phyloP scores from a whole-genome alignment of 192 early-diverging fungal genomes.

The Gryganskiella cystojenkinii region DNA sequence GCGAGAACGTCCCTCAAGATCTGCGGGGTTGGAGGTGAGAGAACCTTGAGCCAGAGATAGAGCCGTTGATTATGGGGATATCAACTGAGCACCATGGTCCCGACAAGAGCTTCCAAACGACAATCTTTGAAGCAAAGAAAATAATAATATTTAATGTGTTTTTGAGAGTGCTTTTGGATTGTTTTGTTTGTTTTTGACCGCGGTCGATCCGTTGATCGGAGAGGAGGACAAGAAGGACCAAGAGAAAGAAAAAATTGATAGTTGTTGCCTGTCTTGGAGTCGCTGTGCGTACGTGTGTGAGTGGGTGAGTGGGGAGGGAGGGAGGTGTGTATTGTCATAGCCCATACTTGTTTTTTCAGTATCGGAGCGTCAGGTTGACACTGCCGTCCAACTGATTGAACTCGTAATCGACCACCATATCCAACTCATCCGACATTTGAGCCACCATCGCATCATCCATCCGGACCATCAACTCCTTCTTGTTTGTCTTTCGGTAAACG shows the following conservation, averaged over 20 bases:
- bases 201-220: not conserved
- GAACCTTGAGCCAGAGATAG: too few species aligned
- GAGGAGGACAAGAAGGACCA: not conserved
- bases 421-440: slow-evolving; percentile 72
- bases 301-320: too few species aligned
- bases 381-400: slow-evolving; percentile 54
- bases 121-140: not conserved
- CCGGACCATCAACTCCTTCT: slow-evolving; percentile 59
- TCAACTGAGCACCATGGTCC: too few species aligned
- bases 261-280: too few species aligned
- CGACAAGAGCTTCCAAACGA: too few species aligned
- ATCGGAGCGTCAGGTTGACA: slow-evolving; percentile 56
- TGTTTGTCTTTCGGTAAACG: slow-evolving; percentile 60
- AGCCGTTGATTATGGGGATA: too few species aligned
- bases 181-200: slow-evolving; percentile 3
- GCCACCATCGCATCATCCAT: slow-evolving; percentile 71
- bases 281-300: too few species aligned
- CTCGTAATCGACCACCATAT: slow-evolving; percentile 66
- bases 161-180: not conserved
- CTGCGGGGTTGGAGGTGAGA: too few species aligned
- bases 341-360: too few species aligned
- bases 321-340: too few species aligned
- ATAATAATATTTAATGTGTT: too few species aligned
- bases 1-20: too few species aligned
- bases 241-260: not conserved